These are phyloP conservation scores for Fraxinus sp. DNA, from an alignment of 305 asterid genomes.

Conservation along the genomic window DNA sequence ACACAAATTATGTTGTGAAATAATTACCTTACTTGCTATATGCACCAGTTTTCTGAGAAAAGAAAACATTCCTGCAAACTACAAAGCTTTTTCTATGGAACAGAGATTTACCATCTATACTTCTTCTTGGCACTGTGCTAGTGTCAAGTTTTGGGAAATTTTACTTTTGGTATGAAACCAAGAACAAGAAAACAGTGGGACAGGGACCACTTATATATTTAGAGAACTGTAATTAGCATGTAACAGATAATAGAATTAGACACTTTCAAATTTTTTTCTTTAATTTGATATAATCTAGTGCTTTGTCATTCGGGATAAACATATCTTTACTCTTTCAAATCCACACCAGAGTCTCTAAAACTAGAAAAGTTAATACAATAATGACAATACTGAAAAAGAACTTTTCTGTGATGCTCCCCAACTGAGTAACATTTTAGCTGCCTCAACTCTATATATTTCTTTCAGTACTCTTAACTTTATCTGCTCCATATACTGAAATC, in stretches of 20 bases:
- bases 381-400: slow-evolving; percentile 30
- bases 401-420: slow-evolving; percentile 23
- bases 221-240: too few species aligned
- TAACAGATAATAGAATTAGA: too few species aligned
- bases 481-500: not conserved
- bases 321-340: slow-evolving; percentile 26
- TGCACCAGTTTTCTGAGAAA: slow-evolving; percentile 21
- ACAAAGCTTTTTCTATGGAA: slow-evolving; percentile 25
- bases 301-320: slow-evolving; percentile 7
- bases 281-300: not conserved
- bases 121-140: slow-evolving; percentile 17
- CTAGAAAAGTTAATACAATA: slow-evolving; percentile 30
- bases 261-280: too few species aligned
- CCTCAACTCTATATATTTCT: not conserved
- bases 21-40: slow-evolving; percentile 38
- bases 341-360: slow-evolving; percentile 16
- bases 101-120: slow-evolving; percentile 7
- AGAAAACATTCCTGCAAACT: not conserved
- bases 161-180: slow-evolving; percentile 15
- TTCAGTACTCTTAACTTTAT: not conserved
- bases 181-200: slow-evolving; percentile 17
- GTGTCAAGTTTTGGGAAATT: slow-evolving; percentile 12
- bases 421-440: not conserved
- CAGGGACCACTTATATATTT: slow-evolving; percentile 26
- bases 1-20: slow-evolving; percentile 18